These are phyloP conservation scores for Theobroma grandiflorum DNA, from an alignment of 441 rosid genomes.

Conservation along the genomic window DNA sequence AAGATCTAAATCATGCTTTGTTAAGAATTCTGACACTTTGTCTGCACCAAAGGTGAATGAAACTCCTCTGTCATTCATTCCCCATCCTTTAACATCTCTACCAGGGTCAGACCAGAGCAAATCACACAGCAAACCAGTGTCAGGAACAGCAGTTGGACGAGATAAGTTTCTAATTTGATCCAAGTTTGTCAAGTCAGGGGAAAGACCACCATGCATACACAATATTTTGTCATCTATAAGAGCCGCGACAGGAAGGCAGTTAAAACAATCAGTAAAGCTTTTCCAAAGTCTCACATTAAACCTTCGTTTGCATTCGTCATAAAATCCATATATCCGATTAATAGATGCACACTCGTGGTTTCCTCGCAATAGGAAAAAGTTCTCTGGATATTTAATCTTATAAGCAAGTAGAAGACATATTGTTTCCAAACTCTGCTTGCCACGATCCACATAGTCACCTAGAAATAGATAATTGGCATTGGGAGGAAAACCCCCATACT, in stretches of 20 bases:
- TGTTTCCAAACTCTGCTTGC: constrained; percentile 95
- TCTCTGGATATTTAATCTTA: constrained; percentile 91
- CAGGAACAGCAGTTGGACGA: constrained; percentile 83
- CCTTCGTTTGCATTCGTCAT: constrained; percentile 90
- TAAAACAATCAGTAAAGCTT: constrained; percentile 83
- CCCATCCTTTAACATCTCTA: constrained; percentile 90
- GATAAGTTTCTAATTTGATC: constrained; percentile 76
- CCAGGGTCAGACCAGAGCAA: constrained; percentile 98
- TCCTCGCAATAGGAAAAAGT: constrained; percentile 89
- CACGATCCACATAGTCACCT: constrained; percentile 95
- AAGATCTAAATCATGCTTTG: constrained; percentile 84
- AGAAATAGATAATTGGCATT: constrained; percentile 82
- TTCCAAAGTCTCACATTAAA: constrained; percentile 94
- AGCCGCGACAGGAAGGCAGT: constrained; percentile 93
- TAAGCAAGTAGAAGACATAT: constrained; percentile 90
- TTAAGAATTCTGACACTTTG: constrained; percentile 77
- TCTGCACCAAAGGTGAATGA: constrained; percentile 90
- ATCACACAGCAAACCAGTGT: constrained; percentile 87
- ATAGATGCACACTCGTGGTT: constrained; percentile 93
- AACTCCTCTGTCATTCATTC: constrained; percentile 94
- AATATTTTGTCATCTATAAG: constrained; percentile 85
- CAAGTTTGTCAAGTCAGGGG: constrained; percentile 77
- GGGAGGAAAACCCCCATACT: constrained; percentile 94
- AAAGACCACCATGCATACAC: constrained; percentile 98
- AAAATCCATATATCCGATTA: constrained; percentile 87